A percentile compares a stretch with the other conserved stretches of the same genome.
These are phyloP conservation scores for Spathaspora hagerdaliae DNA, from an alignment of 805 yeast genomes.

Conservation along the genomic window DNA sequence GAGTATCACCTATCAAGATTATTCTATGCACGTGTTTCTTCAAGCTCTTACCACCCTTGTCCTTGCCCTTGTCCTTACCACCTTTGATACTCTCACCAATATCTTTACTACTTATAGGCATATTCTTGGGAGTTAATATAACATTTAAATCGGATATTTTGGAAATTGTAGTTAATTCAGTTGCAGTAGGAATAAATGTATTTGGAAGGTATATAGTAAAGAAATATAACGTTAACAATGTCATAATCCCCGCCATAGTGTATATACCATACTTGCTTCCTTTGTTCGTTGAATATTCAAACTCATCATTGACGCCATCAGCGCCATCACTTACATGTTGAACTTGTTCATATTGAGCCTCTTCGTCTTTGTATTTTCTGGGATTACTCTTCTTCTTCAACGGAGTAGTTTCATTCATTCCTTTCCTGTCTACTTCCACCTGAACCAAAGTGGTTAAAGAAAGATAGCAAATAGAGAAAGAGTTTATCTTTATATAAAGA, in stretches of 20 bases:
- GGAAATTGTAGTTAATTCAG: constrained; percentile 19
- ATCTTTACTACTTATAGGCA: not conserved
- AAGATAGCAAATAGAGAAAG: too few species aligned
- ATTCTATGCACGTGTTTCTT: constrained; percentile 38
- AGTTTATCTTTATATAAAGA: too few species aligned
- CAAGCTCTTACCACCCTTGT: too few species aligned
- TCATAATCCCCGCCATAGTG: constrained; percentile 9
- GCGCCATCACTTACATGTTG: not conserved
- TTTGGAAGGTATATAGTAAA: constrained; percentile 32
- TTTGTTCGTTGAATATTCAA: constrained; percentile 10
- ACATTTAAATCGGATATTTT: constrained; percentile 22
- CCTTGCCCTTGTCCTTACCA: too few species aligned
- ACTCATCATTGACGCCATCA: not conserved
- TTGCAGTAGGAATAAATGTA: constrained; percentile 30
- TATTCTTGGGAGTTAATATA: constrained; percentile 17
- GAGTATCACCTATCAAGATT: constrained; percentile 82
- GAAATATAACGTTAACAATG: constrained; percentile 18
- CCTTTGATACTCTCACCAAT: too few species aligned
- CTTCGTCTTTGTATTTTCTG: constrained; percentile 3
- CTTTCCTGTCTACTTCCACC: too few species aligned
- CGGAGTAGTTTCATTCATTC: constrained; percentile 15
- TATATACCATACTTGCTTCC: constrained; percentile 12
- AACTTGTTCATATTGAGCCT: not conserved
- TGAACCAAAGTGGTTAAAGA: too few species aligned
- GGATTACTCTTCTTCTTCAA: constrained; percentile 8